Evolutionary conservation across 768 basidiomycete genomes (phyloP), one percentile per base, ranked within the genome.

Genomic region (Coprinopsis sp.): DNA sequence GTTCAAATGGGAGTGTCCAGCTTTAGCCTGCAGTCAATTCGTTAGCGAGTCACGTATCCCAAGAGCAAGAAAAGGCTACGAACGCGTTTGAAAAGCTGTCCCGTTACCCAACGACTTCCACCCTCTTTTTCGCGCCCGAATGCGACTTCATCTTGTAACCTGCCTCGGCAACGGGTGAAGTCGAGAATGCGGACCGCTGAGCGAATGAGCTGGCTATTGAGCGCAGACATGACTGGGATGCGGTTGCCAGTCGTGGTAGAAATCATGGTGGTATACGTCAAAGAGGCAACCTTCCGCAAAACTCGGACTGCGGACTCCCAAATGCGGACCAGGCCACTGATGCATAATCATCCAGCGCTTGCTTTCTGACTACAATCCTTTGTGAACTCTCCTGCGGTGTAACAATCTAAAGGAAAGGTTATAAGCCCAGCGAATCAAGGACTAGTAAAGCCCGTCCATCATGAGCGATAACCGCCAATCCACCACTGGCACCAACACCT

Each of bases 141-240:
- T 90, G 87, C 1, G 83, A 77, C 64, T 90, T 90, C 55, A 90
- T 67, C 67, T 90, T 90, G 44, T 87, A 87, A n/a, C 70, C 71
- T 45, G 81, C 84, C 44, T 76, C 72, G 23, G 64, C 60, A 1
- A 73, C 51, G 6, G 76, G 63, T 4, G 81, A 78, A 12, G 80
- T 78, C 29, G 87, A 84, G 63, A 90, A 87, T 12, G 69, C 54
- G 19, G 46, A 36, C n/a, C 50, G 40, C 77, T 74, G 11, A 58
- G 44, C 27, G 51, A 36, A 49, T 58, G 46, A 42, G 58, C 48
- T 27, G 58, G 55, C 22, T 36, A 42, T 23, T 37, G 50, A 34
- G 27, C 31, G 41, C 18, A 54, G 48, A 52, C 55, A 61, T 44
- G 55, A 53, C n/a, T 54, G 59, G 22, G 56, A 57, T 41, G 59